These are phyloP conservation scores for Candida rishiriensis DNA, from an alignment of 805 yeast genomes.

Conservation along the genomic window DNA sequence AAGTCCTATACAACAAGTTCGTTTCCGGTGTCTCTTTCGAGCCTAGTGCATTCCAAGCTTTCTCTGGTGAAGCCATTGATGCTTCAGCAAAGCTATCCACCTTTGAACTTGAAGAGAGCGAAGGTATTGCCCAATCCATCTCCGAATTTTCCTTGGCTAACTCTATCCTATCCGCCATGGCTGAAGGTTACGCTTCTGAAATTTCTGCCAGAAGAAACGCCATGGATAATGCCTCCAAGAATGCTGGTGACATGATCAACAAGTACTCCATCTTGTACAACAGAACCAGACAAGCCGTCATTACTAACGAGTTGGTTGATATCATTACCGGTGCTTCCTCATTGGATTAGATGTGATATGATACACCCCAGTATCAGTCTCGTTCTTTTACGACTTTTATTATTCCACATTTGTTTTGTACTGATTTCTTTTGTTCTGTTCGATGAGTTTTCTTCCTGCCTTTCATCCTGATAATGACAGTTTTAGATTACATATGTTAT, in stretches of 20 bases:
- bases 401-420: no score
- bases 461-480: no score
- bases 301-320: constrained; percentile 98
- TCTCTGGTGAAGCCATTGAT: constrained; percentile 66
- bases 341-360: constrained; percentile 55
- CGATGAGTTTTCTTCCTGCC: no score
- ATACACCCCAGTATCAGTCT: no score
- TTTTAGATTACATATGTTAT: no score
- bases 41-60: constrained; percentile 68
- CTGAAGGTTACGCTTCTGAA: constrained; percentile 98
- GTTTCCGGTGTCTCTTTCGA: constrained; percentile 86
- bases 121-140: constrained; percentile 59
- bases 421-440: no score
- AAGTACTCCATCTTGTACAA: constrained; percentile 95
- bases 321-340: constrained; percentile 99
- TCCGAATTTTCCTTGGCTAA: constrained; percentile 88
- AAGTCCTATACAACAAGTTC: constrained; percentile 83
- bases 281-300: constrained; percentile 99
- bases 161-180: constrained; percentile 84
- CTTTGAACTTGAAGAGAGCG: constrained; percentile 73
- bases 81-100: constrained; percentile 80
- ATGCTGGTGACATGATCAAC: constrained; percentile 98
- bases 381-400: no score
- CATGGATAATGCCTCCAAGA: constrained; percentile 99
- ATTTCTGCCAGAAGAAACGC: constrained; percentile 98